Evolutionary conservation across 1,284 basidiomycete species (phyloP), one percentile per base, ranked within the genome.

Genomic region (Agroathelia rolfsii): DNA sequence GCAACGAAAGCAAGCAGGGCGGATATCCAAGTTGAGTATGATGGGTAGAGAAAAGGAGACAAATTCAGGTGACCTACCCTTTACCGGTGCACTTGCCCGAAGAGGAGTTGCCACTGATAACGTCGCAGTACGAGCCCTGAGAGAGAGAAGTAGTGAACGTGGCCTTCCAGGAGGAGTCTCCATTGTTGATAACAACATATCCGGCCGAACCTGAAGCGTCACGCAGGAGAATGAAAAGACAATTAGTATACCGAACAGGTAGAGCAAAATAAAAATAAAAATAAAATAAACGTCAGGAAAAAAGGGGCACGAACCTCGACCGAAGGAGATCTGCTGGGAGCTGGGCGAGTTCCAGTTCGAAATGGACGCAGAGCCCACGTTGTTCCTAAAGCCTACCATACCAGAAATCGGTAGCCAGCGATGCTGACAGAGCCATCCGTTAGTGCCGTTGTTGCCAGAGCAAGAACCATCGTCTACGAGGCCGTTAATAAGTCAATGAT

Each of bases 391-490:
- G 1, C 66, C 69, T 22, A 72, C 66, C 72, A 80, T 76, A 2
- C 74, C 75, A 4, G 58, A 55, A 27, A 79, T 55, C 1, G 72
- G 64, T 5, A 60, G 46, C 58, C 64, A 76, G 6, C 77, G 69
- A 48, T 81, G 77, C 44, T 80, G 74, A 42, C 75, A 78, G 24
- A 68, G 49, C 69, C 76, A 79, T 2, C 74, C 73, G 24, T 63
- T 63, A 3, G 58, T 44, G 3, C 74, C 75, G 3, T 62, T 66
- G n/a, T 49, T 66, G 1, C 58, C 55, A 5, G 62, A 62, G 45
- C 76, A 79, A 2, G 67, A 62, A n/a, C 73, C 75, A 3, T 47
- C 36, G 20, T 62, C 69, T 72, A 28, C 12, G 15, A 21, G 14
- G 18, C 23, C n/a, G n/a, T 16, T 11, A 20, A 12, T 19, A 16